Base-by-base conservation (phyloP, 208 protist genomes). In the Herpetomonas muscarum region DNA sequence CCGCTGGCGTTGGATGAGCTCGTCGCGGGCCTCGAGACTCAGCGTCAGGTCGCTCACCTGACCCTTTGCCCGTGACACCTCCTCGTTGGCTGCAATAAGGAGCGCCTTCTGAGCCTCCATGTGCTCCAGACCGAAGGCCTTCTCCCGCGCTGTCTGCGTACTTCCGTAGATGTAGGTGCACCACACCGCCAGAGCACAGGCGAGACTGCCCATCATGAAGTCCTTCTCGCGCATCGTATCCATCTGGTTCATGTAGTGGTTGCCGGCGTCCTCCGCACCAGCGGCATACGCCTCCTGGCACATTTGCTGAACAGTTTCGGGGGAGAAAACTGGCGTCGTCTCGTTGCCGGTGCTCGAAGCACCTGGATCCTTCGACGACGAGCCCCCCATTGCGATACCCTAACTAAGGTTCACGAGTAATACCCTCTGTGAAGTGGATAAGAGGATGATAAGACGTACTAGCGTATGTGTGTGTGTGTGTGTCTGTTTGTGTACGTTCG, bases 271-370 rank as follows among this genome's bases (percentile, higher is more conserved):
- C 13, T 45, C 48, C 2, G 55, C 39, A 3, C 78, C 78, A 10
- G 64, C 62, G 0, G 55, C 52, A 39, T 85, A 85, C 3, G 74
- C 73, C 28, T 80, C 70, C 34, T 63, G 48, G 55, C 64, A 85
- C 28, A 80, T 31, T 4, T 42, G 53, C 10, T 81, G 62, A 3
- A 74, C 66, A 22, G 29, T 28, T 12, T 69, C 65, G 10, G 49
- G 15, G 19, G 44, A 29, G 19, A 45, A 25, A 3, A 24, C n/a
- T n/a, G n/a, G n/a, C 7, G 41, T 46, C 41, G 51, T 44, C 22
- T n/a, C 22, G 32, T 39, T 56, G 34, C 9, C 34, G 6, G 9
- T 39, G 34, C 9, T 6, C 34, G 9, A 39, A 6, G 34, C 34
- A 13, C 34, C 34, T n/a, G n/a, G 13, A 25, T 2, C 34, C 29